phyloP scores from a whole-genome alignment of 2,329 filamentous ascomycete genomes.

The Fusarium falciforme region DNA sequence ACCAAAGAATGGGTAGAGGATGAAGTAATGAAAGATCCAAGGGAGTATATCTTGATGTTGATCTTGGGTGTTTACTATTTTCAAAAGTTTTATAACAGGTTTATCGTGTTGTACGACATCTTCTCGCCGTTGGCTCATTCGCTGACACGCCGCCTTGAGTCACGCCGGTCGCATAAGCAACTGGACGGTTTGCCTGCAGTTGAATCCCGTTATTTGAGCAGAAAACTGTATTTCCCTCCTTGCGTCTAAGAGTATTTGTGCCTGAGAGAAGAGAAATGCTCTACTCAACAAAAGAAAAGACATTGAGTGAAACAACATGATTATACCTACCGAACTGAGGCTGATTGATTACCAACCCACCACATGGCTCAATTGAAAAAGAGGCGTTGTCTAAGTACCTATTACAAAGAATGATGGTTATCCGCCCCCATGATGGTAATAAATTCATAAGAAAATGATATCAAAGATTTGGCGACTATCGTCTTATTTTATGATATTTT shows the following conservation, averaged over 20 bases:
- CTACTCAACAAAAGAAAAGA: background rate
- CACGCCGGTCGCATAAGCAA: constrained; percentile 32
- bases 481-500: background rate
- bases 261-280: too few species aligned
- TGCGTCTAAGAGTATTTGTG: too few species aligned
- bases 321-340: background rate
- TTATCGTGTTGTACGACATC: background rate
- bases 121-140: background rate
- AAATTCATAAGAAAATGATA: background rate
- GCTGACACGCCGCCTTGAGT: constrained; percentile 34
- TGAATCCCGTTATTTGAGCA: background rate
- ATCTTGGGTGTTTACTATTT: background rate
- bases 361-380: background rate
- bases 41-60: background rate
- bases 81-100: background rate
- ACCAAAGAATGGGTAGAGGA: background rate
- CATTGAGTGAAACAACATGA: background rate
- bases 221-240: too few species aligned
- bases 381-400: background rate
- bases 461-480: background rate
- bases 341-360: background rate
- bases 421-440: background rate
- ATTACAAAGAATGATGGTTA: background rate
- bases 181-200: background rate
- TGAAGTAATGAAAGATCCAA: background rate